These are phyloP conservation scores for Favolaschia claudopus DNA, from an alignment of 768 basidiomycete genomes.

Conservation along the genomic window DNA sequence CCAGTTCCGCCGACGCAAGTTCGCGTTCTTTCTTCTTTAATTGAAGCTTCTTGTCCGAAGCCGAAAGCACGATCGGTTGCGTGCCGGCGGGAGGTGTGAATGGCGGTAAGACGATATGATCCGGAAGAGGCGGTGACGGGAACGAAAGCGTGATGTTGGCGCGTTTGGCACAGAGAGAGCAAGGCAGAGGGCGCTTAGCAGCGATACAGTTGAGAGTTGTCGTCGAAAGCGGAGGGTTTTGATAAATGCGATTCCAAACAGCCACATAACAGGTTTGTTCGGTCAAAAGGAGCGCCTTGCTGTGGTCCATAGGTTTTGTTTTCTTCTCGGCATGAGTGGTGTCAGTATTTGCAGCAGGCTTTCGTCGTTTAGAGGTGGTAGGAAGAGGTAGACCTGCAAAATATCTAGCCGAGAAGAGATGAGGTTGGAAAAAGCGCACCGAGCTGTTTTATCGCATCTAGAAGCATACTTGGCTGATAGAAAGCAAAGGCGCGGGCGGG, in stretches of 20 bases:
- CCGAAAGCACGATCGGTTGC: too few relatives aligned
- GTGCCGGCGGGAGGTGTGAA: not conserved
- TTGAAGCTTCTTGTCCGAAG: not conserved
- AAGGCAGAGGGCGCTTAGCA: constrained; percentile 10
- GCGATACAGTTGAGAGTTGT: constrained; percentile 10
- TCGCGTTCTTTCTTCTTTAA: not conserved
- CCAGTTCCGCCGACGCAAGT: too few relatives aligned
- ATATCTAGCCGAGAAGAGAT: too few relatives aligned
- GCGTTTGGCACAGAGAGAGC: constrained; percentile 1
- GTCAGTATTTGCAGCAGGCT: too few relatives aligned
- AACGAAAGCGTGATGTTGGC: not conserved
- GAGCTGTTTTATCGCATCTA: too few relatives aligned
- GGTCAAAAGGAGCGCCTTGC: not conserved
- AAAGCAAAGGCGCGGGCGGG: not conserved
- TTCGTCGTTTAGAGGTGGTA: too few relatives aligned
- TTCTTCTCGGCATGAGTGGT: too few relatives aligned
- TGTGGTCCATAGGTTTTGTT: not conserved
- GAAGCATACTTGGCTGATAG: constrained; percentile 1
- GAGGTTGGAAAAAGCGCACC: too few relatives aligned
- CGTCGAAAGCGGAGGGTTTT: not conserved
- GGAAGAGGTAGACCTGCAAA: too few relatives aligned
- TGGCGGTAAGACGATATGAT: not conserved
- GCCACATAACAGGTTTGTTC: not conserved
- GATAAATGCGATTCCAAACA: not conserved
- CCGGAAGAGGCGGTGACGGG: not conserved